These are phyloP conservation scores for Colletotrichum salicis DNA, from an alignment of 2,329 filamentous ascomycete species.

Conservation along the genomic window DNA sequence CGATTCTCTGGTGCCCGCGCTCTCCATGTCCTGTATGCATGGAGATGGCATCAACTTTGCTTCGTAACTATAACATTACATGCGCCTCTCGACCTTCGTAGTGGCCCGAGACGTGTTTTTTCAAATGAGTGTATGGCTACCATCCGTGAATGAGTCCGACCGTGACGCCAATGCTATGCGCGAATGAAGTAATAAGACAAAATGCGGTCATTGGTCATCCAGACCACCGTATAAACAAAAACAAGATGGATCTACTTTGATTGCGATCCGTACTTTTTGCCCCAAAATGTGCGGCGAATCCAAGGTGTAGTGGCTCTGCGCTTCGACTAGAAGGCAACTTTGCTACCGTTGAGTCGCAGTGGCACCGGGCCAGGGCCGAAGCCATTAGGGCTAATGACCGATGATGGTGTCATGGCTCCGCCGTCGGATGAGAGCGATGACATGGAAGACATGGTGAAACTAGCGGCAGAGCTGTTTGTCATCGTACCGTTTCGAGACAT, in stretches of 20 bases:
- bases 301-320: conserved; percentile 31
- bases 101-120: conserved; percentile 9
- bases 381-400: conserved; percentile 45
- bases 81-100: conserved; percentile 15
- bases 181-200: conserved; percentile 21
- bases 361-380: conserved; percentile 35
- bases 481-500: conserved; percentile 64
- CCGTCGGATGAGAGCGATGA: conserved; percentile 53
- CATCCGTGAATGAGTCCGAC: conserved; percentile 26
- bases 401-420: conserved; percentile 47
- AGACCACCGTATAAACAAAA: conserved; percentile 15
- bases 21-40: conserved; percentile 23
- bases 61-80: conserved; percentile 31
- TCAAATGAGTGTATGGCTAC: conserved; percentile 34
- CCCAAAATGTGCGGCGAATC: conserved; percentile 32
- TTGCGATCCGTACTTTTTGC: conserved; percentile 9
- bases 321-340: conserved; percentile 48
- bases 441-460: conserved; percentile 44
- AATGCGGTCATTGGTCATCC: conserved; percentile 15
- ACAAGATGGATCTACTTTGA: not conserved
- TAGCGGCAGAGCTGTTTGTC: conserved; percentile 46
- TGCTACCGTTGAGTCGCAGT: conserved; percentile 51
- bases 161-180: conserved; percentile 36
- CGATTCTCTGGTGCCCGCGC: not conserved
- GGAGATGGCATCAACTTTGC: conserved; percentile 22